Base-by-base conservation (phyloP, 176 grass and related monocot genomes). In the Cenchrus americanus region DNA sequence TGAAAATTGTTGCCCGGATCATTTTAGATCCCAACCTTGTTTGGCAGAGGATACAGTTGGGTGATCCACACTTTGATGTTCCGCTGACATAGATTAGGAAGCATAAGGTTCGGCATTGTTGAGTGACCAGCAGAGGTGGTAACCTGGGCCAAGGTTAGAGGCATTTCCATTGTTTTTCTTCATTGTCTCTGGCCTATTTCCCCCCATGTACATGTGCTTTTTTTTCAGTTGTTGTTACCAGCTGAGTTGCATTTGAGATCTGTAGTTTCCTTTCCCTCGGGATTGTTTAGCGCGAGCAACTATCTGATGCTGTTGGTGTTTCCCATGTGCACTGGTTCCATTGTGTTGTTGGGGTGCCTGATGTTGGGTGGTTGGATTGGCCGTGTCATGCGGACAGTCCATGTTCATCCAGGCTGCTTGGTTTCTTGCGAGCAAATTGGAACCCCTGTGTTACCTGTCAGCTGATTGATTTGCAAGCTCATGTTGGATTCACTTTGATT, bases 1-100 rank as follows among this genome's bases (percentile, higher is more conserved):
- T 60, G 59, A 81, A 54, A 43, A 84, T 27, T 79, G 43, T 52
- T 88, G 65, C 19, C 46, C 6, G 57, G 50, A 67, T 79, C 49
- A 76, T 66, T 81, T 76, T 23, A 80, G 77, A 82, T 77, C 26
- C 66, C 67, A 69, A 55, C 9, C 23, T 77, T 53, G 9, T 72
- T 47, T 81, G 26, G 68, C 79, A 66, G 10, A 27, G 63, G 82
- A 75, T 83, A 60, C 63, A 4, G 51, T 37, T 37, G 34, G 34
- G 34, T 37, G 34, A 87, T 83, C 77, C 52, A 34, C 37, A 85
- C 47, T 84, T 63, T 68, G 67, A 30, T 80, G 27, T 91, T 61
- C 65, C 66, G 63, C 71, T 89, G 63, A 83, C 69, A 51, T 85
- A 87, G 79, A 76, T 63, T 87, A 80, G 85, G 80, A 63, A 79